Evolutionary conservation across 768 basidiomycete genomes (phyloP).

Genomic region (Termitomyces sp.): DNA sequence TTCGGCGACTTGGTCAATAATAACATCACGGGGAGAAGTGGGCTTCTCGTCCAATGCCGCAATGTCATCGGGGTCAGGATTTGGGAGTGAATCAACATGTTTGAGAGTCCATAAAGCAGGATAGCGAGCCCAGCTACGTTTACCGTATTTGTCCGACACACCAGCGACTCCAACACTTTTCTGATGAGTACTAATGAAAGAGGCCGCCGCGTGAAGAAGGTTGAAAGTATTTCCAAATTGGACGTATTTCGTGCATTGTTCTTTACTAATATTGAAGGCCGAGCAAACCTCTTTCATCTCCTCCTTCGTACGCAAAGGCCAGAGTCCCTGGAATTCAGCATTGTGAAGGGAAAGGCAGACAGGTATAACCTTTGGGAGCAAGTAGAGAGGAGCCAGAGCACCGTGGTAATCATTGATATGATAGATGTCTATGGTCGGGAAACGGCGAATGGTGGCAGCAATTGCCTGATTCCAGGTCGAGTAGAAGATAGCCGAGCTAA

Average conservation of each 20-base stretch:
- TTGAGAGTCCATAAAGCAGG: constrained; percentile 95
- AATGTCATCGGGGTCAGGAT: constrained; percentile 93
- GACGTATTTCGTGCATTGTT: constrained; percentile 93
- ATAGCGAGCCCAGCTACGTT: constrained; percentile 95
- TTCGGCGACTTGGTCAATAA: constrained; percentile 78
- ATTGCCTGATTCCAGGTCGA: constrained; percentile 98
- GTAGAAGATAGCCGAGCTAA: constrained; percentile 95
- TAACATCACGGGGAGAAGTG: constrained; percentile 60
- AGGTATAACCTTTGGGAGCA: constrained; percentile 87
- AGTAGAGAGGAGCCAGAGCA: constrained; percentile 84
- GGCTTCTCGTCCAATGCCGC: constrained; percentile 85
- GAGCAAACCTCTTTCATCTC: constrained; percentile 99
- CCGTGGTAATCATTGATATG: constrained; percentile 96
- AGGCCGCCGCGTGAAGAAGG: constrained; percentile 87
- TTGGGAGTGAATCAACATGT: constrained; percentile 92
- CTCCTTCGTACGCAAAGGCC: constrained; percentile 94
- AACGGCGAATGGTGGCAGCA: constrained; percentile 82
- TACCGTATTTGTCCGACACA: constrained; percentile 97
- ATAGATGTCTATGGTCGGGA: constrained; percentile 87
- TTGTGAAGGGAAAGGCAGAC: constrained; percentile 92
- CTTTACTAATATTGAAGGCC: constrained; percentile 96
- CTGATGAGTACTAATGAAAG: constrained; percentile 89
- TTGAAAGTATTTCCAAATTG: constrained; percentile 99
- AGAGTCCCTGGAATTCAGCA: constrained; percentile 95
- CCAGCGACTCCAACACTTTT: constrained; percentile 93